These are phyloP conservation scores for Mycosphaerella sp. DNA, from an alignment of 2,329 filamentous ascomycete species.

Conservation along the genomic window DNA sequence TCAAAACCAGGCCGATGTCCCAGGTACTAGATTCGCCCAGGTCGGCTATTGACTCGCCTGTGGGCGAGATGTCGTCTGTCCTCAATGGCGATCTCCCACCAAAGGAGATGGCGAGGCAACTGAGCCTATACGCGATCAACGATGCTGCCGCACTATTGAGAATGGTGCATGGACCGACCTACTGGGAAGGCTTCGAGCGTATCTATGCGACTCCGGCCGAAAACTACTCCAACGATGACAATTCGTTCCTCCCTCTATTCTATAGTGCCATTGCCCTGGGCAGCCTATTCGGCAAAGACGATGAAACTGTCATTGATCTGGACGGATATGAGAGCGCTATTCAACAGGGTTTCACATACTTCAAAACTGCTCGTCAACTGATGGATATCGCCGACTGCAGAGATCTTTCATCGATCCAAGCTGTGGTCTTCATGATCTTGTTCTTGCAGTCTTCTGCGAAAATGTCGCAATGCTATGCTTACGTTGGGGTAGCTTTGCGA, in stretches of 20 bases:
- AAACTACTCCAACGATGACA: slow-evolving; percentile 42
- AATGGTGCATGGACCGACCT: slow-evolving; percentile 74
- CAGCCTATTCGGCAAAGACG: slow-evolving; percentile 42
- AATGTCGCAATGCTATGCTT: slow-evolving; percentile 49
- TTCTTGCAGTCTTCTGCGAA: slow-evolving; percentile 50
- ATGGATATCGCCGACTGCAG: slow-evolving; percentile 50
- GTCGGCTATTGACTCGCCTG: slow-evolving; percentile 56
- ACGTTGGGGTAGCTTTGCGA: slow-evolving; percentile 47
- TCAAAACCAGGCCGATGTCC: slow-evolving; percentile 49
- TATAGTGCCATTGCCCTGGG: slow-evolving; percentile 46
- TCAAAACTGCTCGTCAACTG: slow-evolving; percentile 44
- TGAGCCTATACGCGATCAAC: slow-evolving; percentile 56
- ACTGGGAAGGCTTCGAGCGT: slow-evolving; percentile 68
- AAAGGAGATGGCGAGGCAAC: slow-evolving; percentile 49
- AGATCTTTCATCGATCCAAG: slow-evolving; percentile 46
- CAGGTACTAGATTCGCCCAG: slow-evolving; percentile 63
- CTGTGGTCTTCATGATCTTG: slow-evolving; percentile 49
- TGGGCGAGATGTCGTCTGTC: slow-evolving; percentile 45
- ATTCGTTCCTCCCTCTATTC: slow-evolving; percentile 44
- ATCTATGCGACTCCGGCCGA: slow-evolving; percentile 63
- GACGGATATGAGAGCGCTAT: slow-evolving; percentile 43
- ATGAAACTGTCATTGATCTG: slow-evolving; percentile 33
- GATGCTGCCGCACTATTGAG: slow-evolving; percentile 60
- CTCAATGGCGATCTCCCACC: slow-evolving; percentile 61
- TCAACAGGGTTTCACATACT: slow-evolving; percentile 47